phyloP scores from a whole-genome alignment of 2,329 filamentous ascomycete genomes.

The Calonectria fujianensis region DNA sequence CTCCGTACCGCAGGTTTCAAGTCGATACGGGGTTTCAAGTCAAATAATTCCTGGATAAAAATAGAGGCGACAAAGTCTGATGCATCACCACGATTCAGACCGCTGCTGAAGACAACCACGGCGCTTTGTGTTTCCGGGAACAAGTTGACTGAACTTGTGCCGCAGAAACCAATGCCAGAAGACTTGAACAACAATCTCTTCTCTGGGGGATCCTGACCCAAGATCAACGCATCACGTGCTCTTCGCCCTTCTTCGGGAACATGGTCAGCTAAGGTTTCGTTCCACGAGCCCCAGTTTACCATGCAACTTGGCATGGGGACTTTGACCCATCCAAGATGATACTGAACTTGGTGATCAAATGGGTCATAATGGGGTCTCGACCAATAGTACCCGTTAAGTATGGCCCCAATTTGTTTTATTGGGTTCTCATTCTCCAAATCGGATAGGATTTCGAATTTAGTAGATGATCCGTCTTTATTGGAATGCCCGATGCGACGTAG shows the following conservation, averaged over 20 bases:
- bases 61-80: slow-evolving; percentile 9
- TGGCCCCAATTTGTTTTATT: neutral
- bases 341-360: neutral
- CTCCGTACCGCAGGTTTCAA: neutral
- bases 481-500: neutral
- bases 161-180: slow-evolving; percentile 18
- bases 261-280: slow-evolving; percentile 11
- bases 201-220: neutral
- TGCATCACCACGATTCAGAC: neutral
- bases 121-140: slow-evolving; percentile 10
- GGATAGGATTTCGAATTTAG: neutral
- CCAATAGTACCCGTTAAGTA: slow-evolving; percentile 8
- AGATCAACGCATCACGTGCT: neutral
- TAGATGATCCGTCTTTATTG: neutral
- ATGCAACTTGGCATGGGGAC: slow-evolving; percentile 20
- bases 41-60: slow-evolving; percentile 5
- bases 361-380: neutral
- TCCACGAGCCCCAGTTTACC: slow-evolving; percentile 8
- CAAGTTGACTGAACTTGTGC: slow-evolving; percentile 9
- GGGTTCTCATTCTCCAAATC: neutral
- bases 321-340: slow-evolving; percentile 20
- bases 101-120: slow-evolving; percentile 16
- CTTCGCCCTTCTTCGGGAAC: neutral
- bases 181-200: neutral
- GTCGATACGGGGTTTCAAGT: neutral